phyloP scores from a whole-genome alignment of 257 asterid species.

The Cinchona pubescens region DNA sequence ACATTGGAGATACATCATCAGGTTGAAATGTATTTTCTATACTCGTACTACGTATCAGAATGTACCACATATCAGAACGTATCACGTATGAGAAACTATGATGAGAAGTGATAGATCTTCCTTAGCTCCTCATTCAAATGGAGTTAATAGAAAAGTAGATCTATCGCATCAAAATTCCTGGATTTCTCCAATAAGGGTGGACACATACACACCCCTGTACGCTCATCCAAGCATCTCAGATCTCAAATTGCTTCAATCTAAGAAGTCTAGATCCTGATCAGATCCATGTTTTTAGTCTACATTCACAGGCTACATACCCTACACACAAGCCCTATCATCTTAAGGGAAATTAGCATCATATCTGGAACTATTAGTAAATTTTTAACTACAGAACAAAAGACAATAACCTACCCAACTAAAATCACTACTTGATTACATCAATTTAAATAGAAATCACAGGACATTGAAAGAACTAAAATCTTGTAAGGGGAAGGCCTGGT shows the following conservation, averaged over 20 bases:
- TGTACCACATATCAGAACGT: no score
- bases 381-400: not conserved
- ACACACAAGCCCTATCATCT: not conserved
- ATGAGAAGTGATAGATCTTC: no score
- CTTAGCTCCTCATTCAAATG: no score
- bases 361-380: not conserved
- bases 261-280: not conserved
- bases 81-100: no score
- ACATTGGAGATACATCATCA: no score
- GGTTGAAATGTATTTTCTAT: no score
- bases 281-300: no score
- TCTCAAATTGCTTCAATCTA: not conserved
- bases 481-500: not conserved
- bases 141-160: not conserved
- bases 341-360: not conserved
- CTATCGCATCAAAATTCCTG: not conserved
- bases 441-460: not conserved
- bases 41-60: no score
- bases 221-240: not conserved
- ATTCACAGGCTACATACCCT: not conserved
- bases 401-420: not conserved
- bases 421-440: not conserved
- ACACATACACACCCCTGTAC: not conserved
- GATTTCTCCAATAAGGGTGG: not conserved
- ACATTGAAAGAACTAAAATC: not conserved